These are phyloP conservation scores for Hippophae tibetana DNA, from an alignment of 306 rosid genomes.

Conservation along the genomic window DNA sequence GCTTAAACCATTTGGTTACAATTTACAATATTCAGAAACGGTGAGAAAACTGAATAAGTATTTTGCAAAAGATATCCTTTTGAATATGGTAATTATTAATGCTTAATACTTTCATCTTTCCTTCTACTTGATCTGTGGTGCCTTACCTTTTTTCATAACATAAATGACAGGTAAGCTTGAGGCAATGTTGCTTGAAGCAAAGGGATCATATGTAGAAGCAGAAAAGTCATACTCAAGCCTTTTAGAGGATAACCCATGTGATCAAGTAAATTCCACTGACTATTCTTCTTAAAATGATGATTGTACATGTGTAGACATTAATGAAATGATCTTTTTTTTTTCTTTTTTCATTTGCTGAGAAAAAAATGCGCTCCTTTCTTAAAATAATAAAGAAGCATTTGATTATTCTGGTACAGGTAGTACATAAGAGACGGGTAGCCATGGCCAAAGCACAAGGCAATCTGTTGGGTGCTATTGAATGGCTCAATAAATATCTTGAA, in stretches of 20 bases:
- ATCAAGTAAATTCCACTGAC: slow-evolving; percentile 55
- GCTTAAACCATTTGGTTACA: too few relatives aligned
- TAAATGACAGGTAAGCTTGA: slow-evolving; percentile 72
- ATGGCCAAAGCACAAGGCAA: slow-evolving; percentile 94
- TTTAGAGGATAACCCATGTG: slow-evolving; percentile 82
- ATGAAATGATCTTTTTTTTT: too few relatives aligned
- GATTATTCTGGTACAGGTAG: slow-evolving; percentile 32
- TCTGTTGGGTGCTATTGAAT: slow-evolving; percentile 65
- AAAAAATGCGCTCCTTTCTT: too few relatives aligned
- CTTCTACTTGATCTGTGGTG: slow-evolving; percentile 4
- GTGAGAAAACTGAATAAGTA: too few relatives aligned
- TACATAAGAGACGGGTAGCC: slow-evolving; percentile 90
- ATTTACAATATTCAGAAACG: too few relatives aligned
- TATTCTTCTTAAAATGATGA: neutral
- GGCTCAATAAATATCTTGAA: slow-evolving; percentile 89
- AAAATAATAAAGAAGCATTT: too few relatives aligned
- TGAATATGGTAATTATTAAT: too few relatives aligned
- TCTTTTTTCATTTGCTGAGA: too few relatives aligned
- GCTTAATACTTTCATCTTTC: neutral
- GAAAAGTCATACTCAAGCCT: slow-evolving; percentile 89
- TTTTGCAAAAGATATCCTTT: too few relatives aligned
- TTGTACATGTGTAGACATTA: too few relatives aligned
- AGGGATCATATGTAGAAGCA: slow-evolving; percentile 88
- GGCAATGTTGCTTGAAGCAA: slow-evolving; percentile 95
- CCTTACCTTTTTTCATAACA: slow-evolving; percentile 12